Evolutionary conservation across 306 rosid genomes (phyloP), one percentile per base, ranked within the genome.

Genomic region (Begonia fuchsioides): DNA sequence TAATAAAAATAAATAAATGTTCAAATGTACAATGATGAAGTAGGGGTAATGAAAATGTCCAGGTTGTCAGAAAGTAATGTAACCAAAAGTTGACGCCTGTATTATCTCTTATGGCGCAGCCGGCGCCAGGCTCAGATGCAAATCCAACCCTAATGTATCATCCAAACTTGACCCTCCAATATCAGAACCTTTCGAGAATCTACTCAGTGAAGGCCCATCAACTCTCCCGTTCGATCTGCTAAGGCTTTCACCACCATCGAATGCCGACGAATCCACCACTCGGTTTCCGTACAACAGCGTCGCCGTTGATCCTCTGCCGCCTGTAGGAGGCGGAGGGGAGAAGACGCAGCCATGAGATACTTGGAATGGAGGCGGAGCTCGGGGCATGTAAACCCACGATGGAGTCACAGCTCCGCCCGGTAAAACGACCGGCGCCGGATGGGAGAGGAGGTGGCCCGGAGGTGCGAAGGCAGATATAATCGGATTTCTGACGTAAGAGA

Each of bases 321-420:
- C 61, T 14, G 79, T 64, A 4, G 14, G n/a, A n/a, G 13, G n/a
- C n/a, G 45, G 14, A 41, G 45, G 45, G 45, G 70, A 56, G 41
- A 86, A 86, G 50, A 77, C 79, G 9, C 93, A 82, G 4, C 96
- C 90, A 61, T 86, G 96, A 0, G 96, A 74, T 17, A 82, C 96
- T 72, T 86, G 96, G 72, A 86, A 79, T 0, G 83, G 90, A 6
- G 77, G 76, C 12, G 45, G 45, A 41, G 45, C 14, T 4, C 94
- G 78, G 10, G 81, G 83, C 2, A 86, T 15, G 68, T 82, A 86
- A 1, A 82, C 76, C 94, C 94, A 86, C 0, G 96, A 76, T 0
- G 86, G 69, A 0, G 45, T 10, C 14, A 57, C 14, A 1, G 63
- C 58, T 26, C 35, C 35, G 35, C 8, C 7, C 38, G 50, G 50